A percentile compares a stretch with the other conserved stretches of the same genome.
phyloP scores from a whole-genome alignment of 208 protist genomes.

The Blechomonas ayalai region DNA sequence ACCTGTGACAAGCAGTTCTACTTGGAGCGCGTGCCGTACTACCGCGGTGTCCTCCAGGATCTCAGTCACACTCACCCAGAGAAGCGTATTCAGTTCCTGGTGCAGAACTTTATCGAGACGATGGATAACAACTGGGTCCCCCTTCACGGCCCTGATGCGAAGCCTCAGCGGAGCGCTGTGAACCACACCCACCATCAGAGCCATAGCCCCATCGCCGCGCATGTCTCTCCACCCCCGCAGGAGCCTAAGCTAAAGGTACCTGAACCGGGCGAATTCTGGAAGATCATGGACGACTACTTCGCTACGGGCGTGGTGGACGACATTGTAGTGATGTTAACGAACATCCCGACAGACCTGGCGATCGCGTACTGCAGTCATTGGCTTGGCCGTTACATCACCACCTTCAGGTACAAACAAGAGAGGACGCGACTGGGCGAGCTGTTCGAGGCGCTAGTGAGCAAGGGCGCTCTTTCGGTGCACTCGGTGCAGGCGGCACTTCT shows the following conservation, averaged over 20 bases:
- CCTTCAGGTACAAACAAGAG: slow-evolving; percentile 52
- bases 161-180: slow-evolving; percentile 1
- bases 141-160: slow-evolving; percentile 31
- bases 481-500: slow-evolving; percentile 45
- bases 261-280: slow-evolving; percentile 58
- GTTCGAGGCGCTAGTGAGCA: slow-evolving; percentile 50
- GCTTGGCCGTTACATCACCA: slow-evolving; percentile 71
- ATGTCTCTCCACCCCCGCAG: neutral
- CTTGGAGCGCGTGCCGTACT: slow-evolving; percentile 30
- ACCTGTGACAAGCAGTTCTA: slow-evolving; percentile 34
- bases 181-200: slow-evolving; percentile 8
- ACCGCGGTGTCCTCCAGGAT: slow-evolving; percentile 31
- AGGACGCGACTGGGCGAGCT: slow-evolving; percentile 67
- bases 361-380: slow-evolving; percentile 49
- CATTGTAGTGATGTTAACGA: slow-evolving; percentile 26
- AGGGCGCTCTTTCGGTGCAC: slow-evolving; percentile 29
- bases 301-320: slow-evolving; percentile 44
- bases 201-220: slow-evolving; percentile 6
- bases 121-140: slow-evolving; percentile 82
- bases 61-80: slow-evolving; percentile 47
- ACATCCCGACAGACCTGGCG: slow-evolving; percentile 30
- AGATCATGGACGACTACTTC: slow-evolving; percentile 80
- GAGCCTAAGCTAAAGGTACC: slow-evolving; percentile 22
- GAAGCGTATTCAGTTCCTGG: slow-evolving; percentile 72
- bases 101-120: slow-evolving; percentile 66